Conservation (phyloP, 192 early-diverging fungal species). For the Phycomyces nitens region DNA sequence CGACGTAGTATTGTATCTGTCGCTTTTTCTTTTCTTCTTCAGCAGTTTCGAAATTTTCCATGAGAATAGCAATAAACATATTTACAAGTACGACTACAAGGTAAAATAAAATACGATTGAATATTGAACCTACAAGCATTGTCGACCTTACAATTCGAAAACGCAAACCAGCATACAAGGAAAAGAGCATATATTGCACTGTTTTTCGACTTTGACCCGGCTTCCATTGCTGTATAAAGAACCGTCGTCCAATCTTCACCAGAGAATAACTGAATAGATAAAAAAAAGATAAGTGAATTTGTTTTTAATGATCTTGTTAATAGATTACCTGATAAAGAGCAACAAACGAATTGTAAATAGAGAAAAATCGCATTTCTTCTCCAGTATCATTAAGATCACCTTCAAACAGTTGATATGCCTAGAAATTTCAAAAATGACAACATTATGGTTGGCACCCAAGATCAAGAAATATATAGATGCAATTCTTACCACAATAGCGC, state of each 20-base stretch:
- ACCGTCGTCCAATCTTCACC: constrained; percentile 60
- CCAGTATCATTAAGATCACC: constrained; percentile 19
- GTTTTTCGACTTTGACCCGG: constrained; percentile 27
- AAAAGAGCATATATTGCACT: constrained; percentile 44
- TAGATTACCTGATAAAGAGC: constrained; percentile 55
- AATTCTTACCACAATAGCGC: constrained; percentile 48
- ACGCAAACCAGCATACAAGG: constrained; percentile 48
- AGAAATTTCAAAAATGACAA: not conserved
- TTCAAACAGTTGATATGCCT: constrained; percentile 43
- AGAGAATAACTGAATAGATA: constrained; percentile 48
- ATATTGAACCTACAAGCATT: not conserved
- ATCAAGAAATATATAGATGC: not conserved
- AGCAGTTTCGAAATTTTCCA: constrained; percentile 61
- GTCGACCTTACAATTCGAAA: constrained; percentile 55
- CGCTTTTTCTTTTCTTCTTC: constrained; percentile 52
- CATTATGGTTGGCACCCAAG: not conserved
- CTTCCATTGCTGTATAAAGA: constrained; percentile 47
- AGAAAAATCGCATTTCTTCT: constrained; percentile 41
- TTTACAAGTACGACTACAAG: constrained; percentile 57
- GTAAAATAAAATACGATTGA: constrained; percentile 1
- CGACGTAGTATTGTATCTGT: constrained; percentile 44
- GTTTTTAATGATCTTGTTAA: no score
- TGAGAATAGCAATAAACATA: constrained; percentile 63
- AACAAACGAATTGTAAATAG: constrained; percentile 53
- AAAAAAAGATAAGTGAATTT: not conserved